phyloP scores from a whole-genome alignment of 2,329 filamentous ascomycete genomes.

The Curvularia sp. region DNA sequence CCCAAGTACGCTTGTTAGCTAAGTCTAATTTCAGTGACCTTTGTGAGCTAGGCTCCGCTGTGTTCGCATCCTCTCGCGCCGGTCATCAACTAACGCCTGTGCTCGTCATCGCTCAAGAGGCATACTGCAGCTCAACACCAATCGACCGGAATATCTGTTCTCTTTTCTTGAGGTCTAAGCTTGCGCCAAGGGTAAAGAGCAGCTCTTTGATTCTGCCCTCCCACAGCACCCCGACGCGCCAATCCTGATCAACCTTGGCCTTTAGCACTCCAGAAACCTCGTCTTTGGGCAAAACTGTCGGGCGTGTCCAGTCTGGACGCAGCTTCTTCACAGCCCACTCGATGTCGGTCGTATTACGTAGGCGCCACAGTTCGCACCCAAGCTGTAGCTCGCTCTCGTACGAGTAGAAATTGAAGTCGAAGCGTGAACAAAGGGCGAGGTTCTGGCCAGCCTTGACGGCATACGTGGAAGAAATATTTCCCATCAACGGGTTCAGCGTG shows the following conservation, averaged over 20 bases:
- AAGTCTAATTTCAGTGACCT: conserved; percentile 5
- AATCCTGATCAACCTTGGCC: conserved; percentile 85
- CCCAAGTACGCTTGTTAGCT: conserved; percentile 20
- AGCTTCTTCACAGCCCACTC: conserved; percentile 56
- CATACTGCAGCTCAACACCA: conserved; percentile 83
- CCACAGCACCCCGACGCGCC: conserved; percentile 87
- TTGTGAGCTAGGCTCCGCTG: conserved; percentile 12
- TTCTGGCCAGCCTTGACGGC: conserved; percentile 85
- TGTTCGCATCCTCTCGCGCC: conserved; percentile 14
- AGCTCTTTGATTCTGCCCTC: conserved; percentile 92
- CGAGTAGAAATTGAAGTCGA: conserved; percentile 98
- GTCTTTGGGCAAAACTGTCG: conserved; percentile 57
- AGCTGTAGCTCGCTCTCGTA: conserved; percentile 95
- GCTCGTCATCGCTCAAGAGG: conserved; percentile 64
- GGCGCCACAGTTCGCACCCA: conserved; percentile 91
- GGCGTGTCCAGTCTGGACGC: conserved; percentile 52
- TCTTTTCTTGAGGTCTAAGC: conserved; percentile 77
- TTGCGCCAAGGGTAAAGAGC: conserved; percentile 87
- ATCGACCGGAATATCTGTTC: conserved; percentile 80
- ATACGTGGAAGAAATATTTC: conserved; percentile 89
- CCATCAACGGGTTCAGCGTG: conserved; percentile 93
- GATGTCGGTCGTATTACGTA: conserved; percentile 52
- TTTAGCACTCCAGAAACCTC: conserved; percentile 88
- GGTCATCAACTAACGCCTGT: conserved; percentile 15
- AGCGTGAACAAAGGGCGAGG: conserved; percentile 84